Evolutionary conservation across 805 yeast genomes (phyloP).

Genomic region (Tetrapisispora nanseiensis): DNA sequence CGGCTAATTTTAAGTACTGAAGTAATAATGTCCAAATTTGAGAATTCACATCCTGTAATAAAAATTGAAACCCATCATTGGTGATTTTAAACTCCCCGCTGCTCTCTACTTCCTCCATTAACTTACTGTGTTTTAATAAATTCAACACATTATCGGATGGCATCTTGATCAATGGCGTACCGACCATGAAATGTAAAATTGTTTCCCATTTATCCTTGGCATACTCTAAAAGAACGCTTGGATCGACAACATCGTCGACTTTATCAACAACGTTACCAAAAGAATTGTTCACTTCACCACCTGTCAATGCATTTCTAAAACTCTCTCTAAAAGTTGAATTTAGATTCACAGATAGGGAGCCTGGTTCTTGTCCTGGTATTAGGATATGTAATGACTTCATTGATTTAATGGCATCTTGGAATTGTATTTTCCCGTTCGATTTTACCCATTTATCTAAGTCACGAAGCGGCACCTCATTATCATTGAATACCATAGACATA

Average conservation of each 20-base stretch:
- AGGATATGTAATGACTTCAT: constrained; percentile 68
- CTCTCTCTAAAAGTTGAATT: constrained; percentile 68
- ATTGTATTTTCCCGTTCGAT: constrained; percentile 39
- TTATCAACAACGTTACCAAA: constrained; percentile 65
- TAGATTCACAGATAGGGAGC: constrained; percentile 33
- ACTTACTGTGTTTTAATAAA: constrained; percentile 66
- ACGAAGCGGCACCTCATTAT: constrained; percentile 54
- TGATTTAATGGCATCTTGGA: constrained; percentile 70
- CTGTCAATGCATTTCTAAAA: constrained; percentile 76
- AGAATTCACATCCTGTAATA: constrained; percentile 84
- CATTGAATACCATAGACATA: constrained; percentile 78
- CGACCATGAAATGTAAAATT: constrained; percentile 94
- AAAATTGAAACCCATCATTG: constrained; percentile 85
- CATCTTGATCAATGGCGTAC: constrained; percentile 58
- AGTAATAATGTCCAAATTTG: constrained; percentile 89
- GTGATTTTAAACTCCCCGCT: constrained; percentile 56
- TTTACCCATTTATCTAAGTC: constrained; percentile 73
- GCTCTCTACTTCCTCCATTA: constrained; percentile 59
- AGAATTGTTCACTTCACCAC: constrained; percentile 55
- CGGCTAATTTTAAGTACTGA: constrained; percentile 80
- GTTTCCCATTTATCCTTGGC: constrained; percentile 90
- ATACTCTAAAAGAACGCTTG: constrained; percentile 64
- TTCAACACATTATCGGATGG: constrained; percentile 80
- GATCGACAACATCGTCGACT: constrained; percentile 46
- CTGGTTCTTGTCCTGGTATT: constrained; percentile 27